Base-by-base conservation (phyloP, 371 early-diverging fungal species). In the Lichtheimia hyalospora region DNA sequence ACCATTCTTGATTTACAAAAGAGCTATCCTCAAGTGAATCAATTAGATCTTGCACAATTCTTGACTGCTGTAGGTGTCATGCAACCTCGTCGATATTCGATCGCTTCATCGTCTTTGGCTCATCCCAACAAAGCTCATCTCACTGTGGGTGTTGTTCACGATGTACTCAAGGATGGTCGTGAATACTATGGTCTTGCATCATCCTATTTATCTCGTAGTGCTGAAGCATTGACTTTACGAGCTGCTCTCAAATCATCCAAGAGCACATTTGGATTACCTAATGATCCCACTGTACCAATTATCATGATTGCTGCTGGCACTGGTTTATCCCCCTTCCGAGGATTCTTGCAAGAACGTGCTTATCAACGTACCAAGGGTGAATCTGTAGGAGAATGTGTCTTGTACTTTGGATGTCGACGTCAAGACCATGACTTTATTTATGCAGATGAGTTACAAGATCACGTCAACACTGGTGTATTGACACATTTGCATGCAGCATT, bases 241-340 rank as follows among this genome's bases (percentile, higher is more conserved):
- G 76, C 76, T 10, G 15, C 54, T 5, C 60, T 81, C 57, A 81
- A 81, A 20, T 72, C 74, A 21, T 68, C 74, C 66, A 75, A 73
- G 70, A 70, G 58, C 27, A 60, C 77, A 1, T 75, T 77, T 54
- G 62, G 62, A 10, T 46, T 75, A 52, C 84, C 87, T 3, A 24
- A 46, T 0, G 77, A 74, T 48, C 60, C 72, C 3, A 44, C 27
- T 0, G 56, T 62, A 13, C 87, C 87, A 3, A 62, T 84, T 0
- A 71, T 88, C 48, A 79, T 89, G 82, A 77, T 86, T 20, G 75
- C 70, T 34, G 76, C 82, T 15, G 93, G 95, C 16, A 91, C 93
- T 3, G 96, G 96, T n/a, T 79, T 96, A 18, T 90, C 96, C 1
- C 95, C 96, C 3, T 93, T 96, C 89, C 83, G 93, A 40, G 82